Evolutionary conservation across 2,329 filamentous ascomycete species (phyloP).

Genomic region (Monilinia fructigena): DNA sequence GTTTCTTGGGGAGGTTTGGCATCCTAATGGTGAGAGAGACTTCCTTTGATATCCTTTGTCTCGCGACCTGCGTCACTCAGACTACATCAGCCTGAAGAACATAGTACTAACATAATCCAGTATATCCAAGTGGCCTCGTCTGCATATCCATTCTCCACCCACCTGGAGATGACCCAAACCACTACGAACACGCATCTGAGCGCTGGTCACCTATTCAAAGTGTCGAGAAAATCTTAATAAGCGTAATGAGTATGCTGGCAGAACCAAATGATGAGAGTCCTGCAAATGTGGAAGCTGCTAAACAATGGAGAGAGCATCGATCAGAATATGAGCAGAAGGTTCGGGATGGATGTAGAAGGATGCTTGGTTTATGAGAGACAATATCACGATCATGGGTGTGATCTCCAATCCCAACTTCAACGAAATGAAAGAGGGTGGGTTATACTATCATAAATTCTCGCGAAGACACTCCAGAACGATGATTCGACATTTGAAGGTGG

Average conservation of each 20-base stretch:
- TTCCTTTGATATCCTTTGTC: constrained; percentile 8
- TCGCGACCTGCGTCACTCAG: background rate
- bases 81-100: background rate
- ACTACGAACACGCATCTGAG: constrained; percentile 95
- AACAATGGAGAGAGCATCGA: constrained; percentile 89
- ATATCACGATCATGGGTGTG: background rate
- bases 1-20: constrained; percentile 91
- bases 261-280: constrained; percentile 97
- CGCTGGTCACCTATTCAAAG: constrained; percentile 96
- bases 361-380: constrained; percentile 64
- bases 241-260: constrained; percentile 96
- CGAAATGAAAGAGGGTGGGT: background rate
- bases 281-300: constrained; percentile 92
- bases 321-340: constrained; percentile 84
- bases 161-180: constrained; percentile 94
- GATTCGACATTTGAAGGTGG: background rate
- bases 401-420: background rate
- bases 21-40: constrained; percentile 78
- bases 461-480: background rate
- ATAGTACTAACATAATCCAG: constrained; percentile 46
- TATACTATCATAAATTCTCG: background rate
- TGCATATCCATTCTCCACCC: constrained; percentile 98
- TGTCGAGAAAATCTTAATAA: constrained; percentile 95
- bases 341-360: constrained; percentile 74
- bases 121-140: constrained; percentile 87